phyloP scores from a whole-genome alignment of 208 protist genomes.

The Trypanosoma melophagium region DNA sequence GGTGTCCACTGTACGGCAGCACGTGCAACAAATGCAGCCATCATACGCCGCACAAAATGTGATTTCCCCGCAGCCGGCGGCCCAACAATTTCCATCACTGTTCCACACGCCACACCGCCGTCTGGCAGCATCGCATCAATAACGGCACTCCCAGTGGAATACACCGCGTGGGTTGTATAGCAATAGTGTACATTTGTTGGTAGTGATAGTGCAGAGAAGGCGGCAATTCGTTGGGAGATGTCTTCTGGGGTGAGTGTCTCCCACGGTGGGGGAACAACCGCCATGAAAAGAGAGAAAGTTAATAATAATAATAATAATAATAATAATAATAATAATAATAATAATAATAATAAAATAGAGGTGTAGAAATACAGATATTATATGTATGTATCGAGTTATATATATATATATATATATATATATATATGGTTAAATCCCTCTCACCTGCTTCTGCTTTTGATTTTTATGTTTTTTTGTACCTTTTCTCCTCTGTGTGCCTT shows the following conservation, averaged over 20 bases:
- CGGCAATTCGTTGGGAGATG: conserved; percentile 9
- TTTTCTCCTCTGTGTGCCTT: too few species aligned
- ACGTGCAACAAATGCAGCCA: conserved; percentile 16
- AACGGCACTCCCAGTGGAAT: conserved; percentile 17
- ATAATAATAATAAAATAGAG: too few species aligned
- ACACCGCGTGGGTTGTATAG: conserved; percentile 14
- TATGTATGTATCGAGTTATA: too few species aligned
- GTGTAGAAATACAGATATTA: too few species aligned
- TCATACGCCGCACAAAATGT: conserved; percentile 13
- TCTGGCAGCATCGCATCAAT: conserved; percentile 28
- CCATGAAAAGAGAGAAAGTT: not conserved
- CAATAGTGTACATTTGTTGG: not conserved
- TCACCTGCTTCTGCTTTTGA: too few species aligned
- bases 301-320: too few species aligned
- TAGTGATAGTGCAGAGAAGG: not conserved
- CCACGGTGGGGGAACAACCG: conserved; percentile 14
- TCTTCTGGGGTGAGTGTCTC: conserved; percentile 15
- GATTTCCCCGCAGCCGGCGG: conserved; percentile 28
- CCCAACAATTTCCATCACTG: conserved; percentile 26
- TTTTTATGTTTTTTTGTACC: too few species aligned
- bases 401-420: too few species aligned
- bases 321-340: too few species aligned
- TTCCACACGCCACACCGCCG: conserved; percentile 25
- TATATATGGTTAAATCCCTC: too few species aligned
- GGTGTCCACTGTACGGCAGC: conserved; percentile 14